Conservation (phyloP, 495 filamentous ascomycete genomes). For the Podospora bellae-mahoneyi region DNA sequence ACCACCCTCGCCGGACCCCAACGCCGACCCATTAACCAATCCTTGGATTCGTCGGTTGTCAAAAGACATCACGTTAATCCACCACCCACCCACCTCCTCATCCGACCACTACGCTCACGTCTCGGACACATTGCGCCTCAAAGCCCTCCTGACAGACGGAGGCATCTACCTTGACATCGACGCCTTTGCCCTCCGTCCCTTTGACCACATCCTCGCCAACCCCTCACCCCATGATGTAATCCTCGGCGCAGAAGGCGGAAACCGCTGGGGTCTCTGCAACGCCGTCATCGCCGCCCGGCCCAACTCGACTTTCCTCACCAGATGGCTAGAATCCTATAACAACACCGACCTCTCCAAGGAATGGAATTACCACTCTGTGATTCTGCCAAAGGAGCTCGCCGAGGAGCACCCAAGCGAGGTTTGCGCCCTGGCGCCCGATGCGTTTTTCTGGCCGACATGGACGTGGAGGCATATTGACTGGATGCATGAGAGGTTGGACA, state of each 20-base stretch:
- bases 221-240: slow-evolving; percentile 49
- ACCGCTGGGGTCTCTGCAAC: slow-evolving; percentile 47
- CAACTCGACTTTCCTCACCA: slow-evolving; percentile 39
- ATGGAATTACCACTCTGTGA: slow-evolving; percentile 48
- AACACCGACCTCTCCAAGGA: slow-evolving; percentile 37
- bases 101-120: slow-evolving; percentile 43
- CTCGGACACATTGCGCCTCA: slow-evolving; percentile 45
- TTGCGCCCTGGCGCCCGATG: slow-evolving; percentile 42
- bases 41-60: slow-evolving; percentile 41
- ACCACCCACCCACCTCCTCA: slow-evolving; percentile 38
- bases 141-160: slow-evolving; percentile 40
- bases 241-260: slow-evolving; percentile 46
- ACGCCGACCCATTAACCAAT: slow-evolving; percentile 39
- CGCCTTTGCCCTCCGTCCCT: slow-evolving; percentile 42
- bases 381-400: slow-evolving; percentile 43
- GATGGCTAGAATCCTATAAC: slow-evolving; percentile 44
- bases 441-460: slow-evolving; percentile 53
- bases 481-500: slow-evolving; percentile 42
- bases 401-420: slow-evolving; percentile 37
- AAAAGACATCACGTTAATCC: slow-evolving; percentile 40
- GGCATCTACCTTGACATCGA: slow-evolving; percentile 48
- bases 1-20: slow-evolving; percentile 36
- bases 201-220: slow-evolving; percentile 29
- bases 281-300: slow-evolving; percentile 44
- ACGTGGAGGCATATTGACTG: slow-evolving; percentile 45